Percentiles rank a stretch among this genome's conserved stretches.
These are phyloP conservation scores for Cenchrus americanus DNA, from an alignment of 176 grass and related monocot species.

Conservation along the genomic window DNA sequence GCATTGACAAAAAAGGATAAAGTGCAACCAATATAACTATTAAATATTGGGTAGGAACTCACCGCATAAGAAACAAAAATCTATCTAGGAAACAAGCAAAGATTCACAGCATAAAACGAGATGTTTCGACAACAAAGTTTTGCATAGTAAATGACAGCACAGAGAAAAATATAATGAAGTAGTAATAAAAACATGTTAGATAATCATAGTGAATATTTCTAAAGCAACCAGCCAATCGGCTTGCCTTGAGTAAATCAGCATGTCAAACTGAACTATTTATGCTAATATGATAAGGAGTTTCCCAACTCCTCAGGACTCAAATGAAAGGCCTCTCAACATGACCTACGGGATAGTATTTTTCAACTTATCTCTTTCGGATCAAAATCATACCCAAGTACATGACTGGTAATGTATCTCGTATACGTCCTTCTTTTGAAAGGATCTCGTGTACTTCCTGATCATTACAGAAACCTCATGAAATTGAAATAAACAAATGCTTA, in stretches of 20 bases:
- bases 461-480: background rate
- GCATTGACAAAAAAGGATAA: background rate
- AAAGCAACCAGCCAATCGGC: constrained; percentile 22
- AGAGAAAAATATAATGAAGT: background rate
- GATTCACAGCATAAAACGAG: constrained; percentile 30
- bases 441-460: background rate
- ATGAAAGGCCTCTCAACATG: background rate
- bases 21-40: background rate
- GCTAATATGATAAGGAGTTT: background rate
- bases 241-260: constrained; percentile 32
- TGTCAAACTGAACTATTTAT: constrained; percentile 21
- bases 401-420: constrained; percentile 4
- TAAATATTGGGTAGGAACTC: constrained; percentile 24
- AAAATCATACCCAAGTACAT: constrained; percentile 19
- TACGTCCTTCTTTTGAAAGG: background rate
- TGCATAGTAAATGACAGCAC: constrained; percentile 10
- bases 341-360: background rate
- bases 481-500: background rate
- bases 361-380: background rate
- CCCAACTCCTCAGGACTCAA: background rate
- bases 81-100: constrained; percentile 32
- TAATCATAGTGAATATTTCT: constrained; percentile 18
- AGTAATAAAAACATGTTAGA: background rate
- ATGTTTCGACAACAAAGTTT: constrained; percentile 23
- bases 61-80: constrained; percentile 10